These are phyloP conservation scores for Heterobasidion irregulare DNA, from an alignment of 1,284 basidiomycete species.

Conservation along the genomic window DNA sequence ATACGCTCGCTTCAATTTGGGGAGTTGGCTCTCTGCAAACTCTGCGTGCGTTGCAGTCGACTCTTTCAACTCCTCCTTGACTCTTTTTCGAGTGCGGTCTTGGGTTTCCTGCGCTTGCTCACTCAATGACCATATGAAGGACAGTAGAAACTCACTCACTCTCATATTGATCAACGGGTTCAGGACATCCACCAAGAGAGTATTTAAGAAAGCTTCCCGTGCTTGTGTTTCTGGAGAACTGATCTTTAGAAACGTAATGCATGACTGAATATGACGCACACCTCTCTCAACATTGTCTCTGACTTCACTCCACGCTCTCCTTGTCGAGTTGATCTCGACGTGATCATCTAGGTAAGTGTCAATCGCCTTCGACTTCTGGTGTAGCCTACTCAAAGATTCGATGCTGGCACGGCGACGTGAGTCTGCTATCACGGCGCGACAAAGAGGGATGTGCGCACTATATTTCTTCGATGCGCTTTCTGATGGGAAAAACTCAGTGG, in stretches of 20 bases:
- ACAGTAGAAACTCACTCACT: conserved; percentile 28
- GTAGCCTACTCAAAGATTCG: conserved; percentile 61
- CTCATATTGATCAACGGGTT: conserved; percentile 58
- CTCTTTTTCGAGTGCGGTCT: conserved; percentile 80
- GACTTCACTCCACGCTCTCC: conserved; percentile 75
- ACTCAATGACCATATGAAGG: not conserved
- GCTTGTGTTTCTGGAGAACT: conserved; percentile 64
- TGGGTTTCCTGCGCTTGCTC: conserved; percentile 62
- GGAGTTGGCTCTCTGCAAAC: conserved; percentile 67
- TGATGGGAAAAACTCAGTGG: conserved; percentile 22
- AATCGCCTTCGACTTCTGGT: conserved; percentile 58
- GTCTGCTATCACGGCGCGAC: not conserved
- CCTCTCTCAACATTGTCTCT: conserved; percentile 79
- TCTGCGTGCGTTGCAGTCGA: conserved; percentile 69
- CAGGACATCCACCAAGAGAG: conserved; percentile 67
- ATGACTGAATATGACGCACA: conserved; percentile 15
- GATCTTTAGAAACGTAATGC: conserved; percentile 3
- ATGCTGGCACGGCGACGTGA: conserved; percentile 35
- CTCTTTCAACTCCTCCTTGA: conserved; percentile 81
- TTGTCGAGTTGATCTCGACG: conserved; percentile 49
- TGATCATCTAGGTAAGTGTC: conserved; percentile 63
- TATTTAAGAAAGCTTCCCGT: conserved; percentile 66
- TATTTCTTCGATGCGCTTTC: conserved; percentile 73
- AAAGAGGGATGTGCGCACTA: conserved; percentile 46
- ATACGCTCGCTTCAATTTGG: conserved; percentile 72